Evolutionary conservation across 75 land plant species (phyloP), one percentile per base, ranked within the genome.

Genomic region (Gnetum montanum): DNA sequence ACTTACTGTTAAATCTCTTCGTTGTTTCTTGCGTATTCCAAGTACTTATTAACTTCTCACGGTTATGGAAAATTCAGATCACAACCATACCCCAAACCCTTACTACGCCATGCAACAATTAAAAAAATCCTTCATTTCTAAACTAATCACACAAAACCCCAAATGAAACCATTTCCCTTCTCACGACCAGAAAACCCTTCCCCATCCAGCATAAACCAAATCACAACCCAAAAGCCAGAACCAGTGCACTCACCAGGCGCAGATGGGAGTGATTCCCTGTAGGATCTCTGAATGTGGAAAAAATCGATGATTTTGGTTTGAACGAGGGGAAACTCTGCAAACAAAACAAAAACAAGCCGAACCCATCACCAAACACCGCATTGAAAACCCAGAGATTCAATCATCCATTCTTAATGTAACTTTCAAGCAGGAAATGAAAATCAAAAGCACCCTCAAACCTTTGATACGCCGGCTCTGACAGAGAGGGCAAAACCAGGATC

Each of bases 401-500:
- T n/a, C 1, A 41, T 15, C 2, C 16, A 41, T 41, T 41, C 43
- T 18, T 15, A 18, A 64, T 18, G 33, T 6, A n/a, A 15, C 7
- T 18, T 5, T 29, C 16, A 18, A 18, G 6, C 4, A 10, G 38
- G 37, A 3, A 24, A 26, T 29, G 28, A 49, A 1, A 56, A 4
- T 1, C 18, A 8, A 25, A 19, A n/a, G 25, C 52, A 50, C 2
- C 10, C 4, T 25, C 31, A n/a, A 34, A 75, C 78, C 78, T 63
- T 46, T 49, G 40, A 10, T 31, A 1, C 31, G 31, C 2, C 46
- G 54, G 6, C 40, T 30, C 11, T 75, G 46, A 58, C 90, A 85
- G 6, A 12, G 10, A 11, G 82, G 74, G 60, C 90, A 85, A 25
- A 75, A 52, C 90, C 90, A 85, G 23, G 52, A 44, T 12, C 86